A percentile compares a stretch with the other conserved stretches of the same genome.
phyloP scores from a whole-genome alignment of 352 stramenopile species.

The Globisporangium splendens region DNA sequence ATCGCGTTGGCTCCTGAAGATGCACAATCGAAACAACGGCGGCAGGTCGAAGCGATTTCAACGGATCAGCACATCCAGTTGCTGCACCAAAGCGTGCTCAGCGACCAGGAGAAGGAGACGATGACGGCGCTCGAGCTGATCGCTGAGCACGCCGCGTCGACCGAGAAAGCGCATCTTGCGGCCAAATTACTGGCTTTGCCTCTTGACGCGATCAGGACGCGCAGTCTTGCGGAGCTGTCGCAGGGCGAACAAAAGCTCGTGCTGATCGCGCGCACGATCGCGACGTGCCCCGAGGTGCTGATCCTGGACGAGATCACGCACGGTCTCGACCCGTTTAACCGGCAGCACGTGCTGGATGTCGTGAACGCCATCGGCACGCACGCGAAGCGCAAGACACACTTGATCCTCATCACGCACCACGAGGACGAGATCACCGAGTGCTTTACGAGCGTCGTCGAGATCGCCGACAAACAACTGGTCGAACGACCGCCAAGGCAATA shows the following conservation, averaged over 20 bases:
- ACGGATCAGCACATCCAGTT: conserved; percentile 89
- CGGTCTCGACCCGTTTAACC: conserved; percentile 86
- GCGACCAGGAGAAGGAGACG: conserved; percentile 11
- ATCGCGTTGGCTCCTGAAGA: background rate
- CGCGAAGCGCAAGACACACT: conserved; percentile 31
- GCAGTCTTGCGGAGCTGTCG: conserved; percentile 71
- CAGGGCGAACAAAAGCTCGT: conserved; percentile 92
- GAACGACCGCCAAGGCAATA: conserved; percentile 4
- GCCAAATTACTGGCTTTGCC: conserved; percentile 35
- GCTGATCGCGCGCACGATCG: conserved; percentile 82
- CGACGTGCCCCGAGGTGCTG: conserved; percentile 65
- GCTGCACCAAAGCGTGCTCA: conserved; percentile 38
- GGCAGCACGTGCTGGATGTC: conserved; percentile 66
- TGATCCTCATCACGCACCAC: conserved; percentile 93
- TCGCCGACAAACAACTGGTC: conserved; percentile 63
- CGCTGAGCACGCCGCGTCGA: conserved; percentile 33
- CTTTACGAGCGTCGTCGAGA: conserved; percentile 78
- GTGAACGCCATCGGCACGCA: conserved; percentile 73
- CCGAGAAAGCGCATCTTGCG: conserved; percentile 27
- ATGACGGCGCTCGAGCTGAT: conserved; percentile 35
- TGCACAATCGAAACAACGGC: conserved; percentile 1
- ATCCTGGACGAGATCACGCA: conserved; percentile 92
- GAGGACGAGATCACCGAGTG: conserved; percentile 86
- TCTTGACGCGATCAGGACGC: conserved; percentile 21
- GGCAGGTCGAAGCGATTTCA: conserved; percentile 75